Conservation (phyloP, 2,329 filamentous ascomycete genomes). For the Passalora sequoiae region DNA sequence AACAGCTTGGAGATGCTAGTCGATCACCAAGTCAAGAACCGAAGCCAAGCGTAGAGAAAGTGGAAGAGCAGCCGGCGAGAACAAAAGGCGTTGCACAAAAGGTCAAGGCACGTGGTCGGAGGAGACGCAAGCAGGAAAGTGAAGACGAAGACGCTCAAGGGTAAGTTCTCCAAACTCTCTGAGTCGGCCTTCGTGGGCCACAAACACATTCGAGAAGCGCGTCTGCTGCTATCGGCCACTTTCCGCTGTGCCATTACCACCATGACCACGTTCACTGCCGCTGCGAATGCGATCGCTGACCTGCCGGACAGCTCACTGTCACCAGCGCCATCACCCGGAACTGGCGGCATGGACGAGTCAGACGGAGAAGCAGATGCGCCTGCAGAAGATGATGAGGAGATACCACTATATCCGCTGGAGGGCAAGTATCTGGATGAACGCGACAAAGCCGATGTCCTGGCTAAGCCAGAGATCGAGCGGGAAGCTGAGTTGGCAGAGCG, state of each 20-base stretch:
- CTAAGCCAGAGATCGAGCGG: slow-evolving; percentile 81
- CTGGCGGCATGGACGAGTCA: slow-evolving; percentile 88
- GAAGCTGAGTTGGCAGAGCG: slow-evolving; percentile 88
- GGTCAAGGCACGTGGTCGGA: slow-evolving; percentile 40
- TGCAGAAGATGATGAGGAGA: slow-evolving; percentile 41
- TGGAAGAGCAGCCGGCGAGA: slow-evolving; percentile 33
- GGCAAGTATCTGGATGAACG: slow-evolving; percentile 64
- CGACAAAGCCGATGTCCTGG: slow-evolving; percentile 62
- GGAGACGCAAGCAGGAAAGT: slow-evolving; percentile 50
- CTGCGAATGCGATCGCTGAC: slow-evolving; percentile 10
- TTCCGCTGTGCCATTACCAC: neutral
- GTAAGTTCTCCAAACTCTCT: slow-evolving; percentile 51
- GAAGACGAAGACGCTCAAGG: slow-evolving; percentile 68
- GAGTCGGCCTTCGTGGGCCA: slow-evolving; percentile 5
- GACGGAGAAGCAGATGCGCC: slow-evolving; percentile 52
- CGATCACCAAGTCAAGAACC: slow-evolving; percentile 51
- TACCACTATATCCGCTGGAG: slow-evolving; percentile 75
- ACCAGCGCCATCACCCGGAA: slow-evolving; percentile 57
- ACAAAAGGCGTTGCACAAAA: slow-evolving; percentile 44
- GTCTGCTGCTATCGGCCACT: neutral
- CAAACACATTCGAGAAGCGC: slow-evolving; percentile 6
- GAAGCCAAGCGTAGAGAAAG: slow-evolving; percentile 36
- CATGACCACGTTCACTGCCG: slow-evolving; percentile 8
- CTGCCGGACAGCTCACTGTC: slow-evolving; percentile 21
- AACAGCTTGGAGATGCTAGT: slow-evolving; percentile 45